These are phyloP conservation scores for Yarrowia sp. DNA, from an alignment of 805 yeast genomes.

Conservation along the genomic window DNA sequence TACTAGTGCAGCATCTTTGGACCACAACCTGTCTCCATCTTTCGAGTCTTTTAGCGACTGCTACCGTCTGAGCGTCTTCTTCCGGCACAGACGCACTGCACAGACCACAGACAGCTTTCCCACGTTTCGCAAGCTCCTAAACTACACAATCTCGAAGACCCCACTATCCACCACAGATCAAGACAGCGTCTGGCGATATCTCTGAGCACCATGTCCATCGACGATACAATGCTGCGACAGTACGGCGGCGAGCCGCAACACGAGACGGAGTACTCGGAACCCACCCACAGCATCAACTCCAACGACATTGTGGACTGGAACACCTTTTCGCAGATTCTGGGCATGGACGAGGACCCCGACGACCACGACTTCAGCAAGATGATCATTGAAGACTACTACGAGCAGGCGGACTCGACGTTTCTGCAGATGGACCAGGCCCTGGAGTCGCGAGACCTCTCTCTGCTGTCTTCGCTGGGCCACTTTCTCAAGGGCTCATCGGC, in stretches of 20 bases:
- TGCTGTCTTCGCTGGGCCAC: constrained; percentile 79
- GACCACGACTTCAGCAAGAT: constrained; percentile 77
- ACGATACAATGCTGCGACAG: constrained; percentile 22
- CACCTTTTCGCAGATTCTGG: constrained; percentile 79
- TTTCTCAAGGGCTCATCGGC: constrained; percentile 95
- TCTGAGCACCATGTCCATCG: constrained; percentile 10
- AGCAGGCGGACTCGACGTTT: constrained; percentile 83
- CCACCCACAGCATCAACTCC: constrained; percentile 25
- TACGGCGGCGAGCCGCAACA: constrained; percentile 25
- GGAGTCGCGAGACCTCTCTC: constrained; percentile 45
- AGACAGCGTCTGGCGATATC: too few relatives aligned
- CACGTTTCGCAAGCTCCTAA: too few relatives aligned
- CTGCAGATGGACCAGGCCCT: constrained; percentile 63
- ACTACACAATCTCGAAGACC: too few relatives aligned
- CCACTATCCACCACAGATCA: too few relatives aligned
- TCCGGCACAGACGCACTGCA: not conserved
- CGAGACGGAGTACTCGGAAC: constrained; percentile 24
- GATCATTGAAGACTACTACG: constrained; percentile 78
- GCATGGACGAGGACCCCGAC: constrained; percentile 91
- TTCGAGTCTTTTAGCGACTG: too few relatives aligned
- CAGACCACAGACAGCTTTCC: too few relatives aligned
- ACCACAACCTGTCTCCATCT: not conserved
- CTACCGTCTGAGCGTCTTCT: too few relatives aligned
- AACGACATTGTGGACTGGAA: constrained; percentile 78
- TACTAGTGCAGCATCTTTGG: not conserved